Conservation (phyloP, 345 rosid species). For the Sisymbrium irio region DNA sequence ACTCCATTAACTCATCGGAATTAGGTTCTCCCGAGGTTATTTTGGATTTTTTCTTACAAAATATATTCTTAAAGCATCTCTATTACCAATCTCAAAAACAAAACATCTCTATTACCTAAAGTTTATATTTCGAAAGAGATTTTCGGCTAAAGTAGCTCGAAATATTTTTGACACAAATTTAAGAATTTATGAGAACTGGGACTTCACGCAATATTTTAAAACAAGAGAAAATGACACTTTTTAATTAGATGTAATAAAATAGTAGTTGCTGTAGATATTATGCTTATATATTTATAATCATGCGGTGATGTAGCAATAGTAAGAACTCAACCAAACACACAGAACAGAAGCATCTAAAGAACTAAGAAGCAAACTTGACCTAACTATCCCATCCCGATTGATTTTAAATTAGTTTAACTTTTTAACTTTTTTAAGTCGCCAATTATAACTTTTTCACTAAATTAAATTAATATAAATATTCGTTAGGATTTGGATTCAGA, state of each 20-base stretch:
- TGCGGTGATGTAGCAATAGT: conserved; percentile 31
- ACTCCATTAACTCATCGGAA: background rate
- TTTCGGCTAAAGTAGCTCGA: background rate
- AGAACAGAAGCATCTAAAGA: conserved; percentile 28
- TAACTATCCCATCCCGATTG: conserved; percentile 37
- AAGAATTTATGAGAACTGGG: background rate
- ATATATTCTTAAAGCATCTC: background rate
- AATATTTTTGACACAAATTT: background rate
- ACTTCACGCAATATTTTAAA: background rate
- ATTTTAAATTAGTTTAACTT: conserved; percentile 9
- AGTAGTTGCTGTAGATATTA: conserved; percentile 17
- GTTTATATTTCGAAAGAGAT: background rate
- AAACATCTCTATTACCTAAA: background rate
- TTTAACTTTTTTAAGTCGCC: background rate
- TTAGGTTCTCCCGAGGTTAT: background rate
- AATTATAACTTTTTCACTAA: background rate
- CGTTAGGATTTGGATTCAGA: conserved; percentile 27
- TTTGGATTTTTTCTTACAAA: background rate
- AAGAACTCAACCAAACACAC: conserved; percentile 26
- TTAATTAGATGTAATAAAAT: background rate
- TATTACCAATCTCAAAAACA: no score
- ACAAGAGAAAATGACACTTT: background rate
- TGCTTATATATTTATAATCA: conserved; percentile 9
- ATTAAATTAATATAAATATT: background rate
- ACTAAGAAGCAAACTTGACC: conserved; percentile 36